Conservation (phyloP, 83 land plant species). For the Thuja plicata region DNA sequence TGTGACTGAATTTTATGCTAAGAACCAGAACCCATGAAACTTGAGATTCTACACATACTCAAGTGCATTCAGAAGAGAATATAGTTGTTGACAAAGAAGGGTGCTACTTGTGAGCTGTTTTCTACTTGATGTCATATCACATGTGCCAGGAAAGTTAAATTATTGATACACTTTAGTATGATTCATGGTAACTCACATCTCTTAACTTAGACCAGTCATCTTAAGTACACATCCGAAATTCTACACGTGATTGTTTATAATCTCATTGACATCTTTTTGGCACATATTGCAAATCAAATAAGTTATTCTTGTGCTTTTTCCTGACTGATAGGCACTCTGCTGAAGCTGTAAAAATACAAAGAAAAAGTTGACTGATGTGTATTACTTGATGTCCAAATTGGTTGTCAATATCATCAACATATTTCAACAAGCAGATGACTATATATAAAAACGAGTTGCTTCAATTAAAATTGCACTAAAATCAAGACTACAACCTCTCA, state of each 20-base stretch:
- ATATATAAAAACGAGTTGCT: not conserved
- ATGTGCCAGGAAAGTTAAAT: not conserved
- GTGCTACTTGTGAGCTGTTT: not conserved
- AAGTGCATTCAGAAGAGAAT: not conserved
- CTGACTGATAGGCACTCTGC: not conserved
- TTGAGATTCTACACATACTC: not conserved
- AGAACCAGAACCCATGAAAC: not conserved
- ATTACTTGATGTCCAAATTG: not conserved
- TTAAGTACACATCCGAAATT: not conserved
- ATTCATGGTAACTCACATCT: not conserved
- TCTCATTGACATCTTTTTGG: not conserved
- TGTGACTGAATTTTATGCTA: not conserved
- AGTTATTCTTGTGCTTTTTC: not conserved
- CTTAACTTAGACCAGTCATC: not conserved
- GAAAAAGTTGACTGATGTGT: not conserved
- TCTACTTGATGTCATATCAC: not conserved
- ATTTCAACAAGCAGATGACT: not conserved
- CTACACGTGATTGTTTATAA: not conserved
- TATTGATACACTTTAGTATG: not conserved
- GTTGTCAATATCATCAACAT: not conserved
- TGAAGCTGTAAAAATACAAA: not conserved
- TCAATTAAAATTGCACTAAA: not conserved
- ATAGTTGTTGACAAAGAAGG: not conserved
- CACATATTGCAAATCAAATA: not conserved
- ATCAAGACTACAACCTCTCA: not conserved